Evolutionary conservation across 1,284 basidiomycete species (phyloP), one percentile per base, ranked within the genome.

Genomic region (Schizophyllum commune): DNA sequence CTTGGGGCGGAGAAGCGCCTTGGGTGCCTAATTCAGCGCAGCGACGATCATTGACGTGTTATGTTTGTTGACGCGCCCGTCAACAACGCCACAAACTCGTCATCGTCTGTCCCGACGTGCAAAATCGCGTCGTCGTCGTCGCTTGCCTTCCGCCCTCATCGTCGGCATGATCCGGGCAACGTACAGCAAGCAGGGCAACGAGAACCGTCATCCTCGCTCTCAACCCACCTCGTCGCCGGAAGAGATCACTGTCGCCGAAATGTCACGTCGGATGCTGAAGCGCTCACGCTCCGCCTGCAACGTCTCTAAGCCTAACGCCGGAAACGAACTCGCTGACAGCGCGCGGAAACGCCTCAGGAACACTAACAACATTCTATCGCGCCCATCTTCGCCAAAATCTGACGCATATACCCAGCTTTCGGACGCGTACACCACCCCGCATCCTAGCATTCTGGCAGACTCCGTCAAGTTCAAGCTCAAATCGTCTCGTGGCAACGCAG

Each of bases 371-470:
- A 13, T 39, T n/a, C 7, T 6, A 6, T 7, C 52, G 52, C 52
- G 34, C 34, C 34, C 34, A 39, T 39, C 34, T 39, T 39, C 34
- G 34, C 34, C 34, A 7, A 54, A 54, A n/a, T 8, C n/a, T 6
- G n/a, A 8, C 52, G 52, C 52, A 54, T 54, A 54, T 54, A 54
- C n/a, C 52, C n/a, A 54, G n/a, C n/a, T n/a, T 54, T n/a, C 52
- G 6, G n/a, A 54, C n/a, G n/a, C n/a, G 20, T 66, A 56, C 52
- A 60, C 65, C 60, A 66, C 64, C 1, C 62, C 67, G 15, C 59
- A 61, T 54, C 67, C 62, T 1, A 62, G 61, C 21, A 54, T 56
- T 17, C 59, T 64, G 21, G 59, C 58, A 52, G 61, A 62, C 52
- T 59, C 62, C 39, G 62, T 65, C 53, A 63, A 57, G 6, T 62